Conservation (phyloP, 1,284 basidiomycete species). For the Apiotrichum brassicae region DNA sequence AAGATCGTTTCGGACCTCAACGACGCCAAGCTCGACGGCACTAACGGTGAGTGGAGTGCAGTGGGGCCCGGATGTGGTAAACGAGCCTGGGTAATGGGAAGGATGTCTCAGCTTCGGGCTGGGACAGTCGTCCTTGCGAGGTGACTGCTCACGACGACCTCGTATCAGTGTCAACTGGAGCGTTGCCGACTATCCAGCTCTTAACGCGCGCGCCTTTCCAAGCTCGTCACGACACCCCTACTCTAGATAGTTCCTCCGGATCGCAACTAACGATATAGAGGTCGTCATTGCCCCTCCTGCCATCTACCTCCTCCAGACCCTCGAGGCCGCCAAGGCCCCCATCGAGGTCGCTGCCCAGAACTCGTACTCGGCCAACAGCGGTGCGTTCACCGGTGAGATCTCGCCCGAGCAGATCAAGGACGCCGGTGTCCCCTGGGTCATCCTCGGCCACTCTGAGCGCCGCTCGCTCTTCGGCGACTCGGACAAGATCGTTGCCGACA, state of each 20-base stretch:
- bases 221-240: no score
- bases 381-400: slow-evolving; percentile 94
- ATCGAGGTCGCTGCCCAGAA: slow-evolving; percentile 86
- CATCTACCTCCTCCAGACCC: slow-evolving; percentile 69
- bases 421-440: slow-evolving; percentile 81
- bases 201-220: no score
- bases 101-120: no score
- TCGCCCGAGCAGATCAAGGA: slow-evolving; percentile 79
- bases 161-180: no score
- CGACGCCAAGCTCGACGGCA: slow-evolving; percentile 64
- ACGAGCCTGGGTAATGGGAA: no score
- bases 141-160: no score
- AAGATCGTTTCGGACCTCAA: slow-evolving; percentile 65
- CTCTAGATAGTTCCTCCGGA: no score
- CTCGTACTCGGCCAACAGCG: slow-evolving; percentile 73
- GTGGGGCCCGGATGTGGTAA: no score
- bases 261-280: slow-evolving; percentile 56
- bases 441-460: slow-evolving; percentile 97
- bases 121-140: no score
- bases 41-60: slow-evolving; percentile 65
- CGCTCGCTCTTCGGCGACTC: slow-evolving; percentile 86
- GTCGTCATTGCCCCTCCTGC: slow-evolving; percentile 87
- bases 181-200: no score
- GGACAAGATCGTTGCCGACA: slow-evolving; percentile 74
- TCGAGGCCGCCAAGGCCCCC: slow-evolving; percentile 56